Base-by-base conservation (phyloP, 2,329 filamentous ascomycete species). In the Trichothecium sympodiale region DNA sequence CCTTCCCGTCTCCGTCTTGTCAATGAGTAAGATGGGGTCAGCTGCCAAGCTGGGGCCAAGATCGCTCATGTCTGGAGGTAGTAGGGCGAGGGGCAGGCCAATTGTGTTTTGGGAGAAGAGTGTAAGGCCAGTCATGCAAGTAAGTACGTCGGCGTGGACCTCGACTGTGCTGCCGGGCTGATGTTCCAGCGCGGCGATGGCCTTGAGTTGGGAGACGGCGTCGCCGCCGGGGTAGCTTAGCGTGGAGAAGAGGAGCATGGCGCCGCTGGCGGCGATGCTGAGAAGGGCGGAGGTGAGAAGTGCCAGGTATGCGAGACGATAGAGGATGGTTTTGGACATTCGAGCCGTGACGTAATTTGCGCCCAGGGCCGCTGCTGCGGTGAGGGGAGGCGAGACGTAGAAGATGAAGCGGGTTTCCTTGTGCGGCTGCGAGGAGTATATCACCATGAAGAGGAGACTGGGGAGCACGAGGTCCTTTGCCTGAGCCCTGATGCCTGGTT, bases 331-430 rank as follows among this genome's bases (percentile, higher is more conserved):
- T 52, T 86, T 88, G 5, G 62, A 50, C n/a, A 73, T 65, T 29
- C 80, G 77, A 1, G 64, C 67, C 60, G 75, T 83, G 43, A 93
- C 61, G 56, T 77, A 80, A 38, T 76, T 72, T 12, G 86, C 84
- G 15, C 78, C 80, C 4, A 85, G 67, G 3, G 85, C 79, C 1
- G 86, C 80, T 3, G 80, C 73, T 9, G 80, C 81, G 0, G 88
- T 94, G 20, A 96, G 63, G 0, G 80, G 69, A 0, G 91, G 91
- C 17, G 94, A 69, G 35, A 77, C 70, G 60, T 96, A 96, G 49
- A 96, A 77, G 46, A 98, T 80, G 65, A 98, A 98, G 14, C 91
- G 83, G 55, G 87, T 83, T 61, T 98, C 91, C 55, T 98, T 98
- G 63, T 98, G 91, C 1, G 89, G 88, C 42, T 94, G 82, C 34